phyloP scores from a whole-genome alignment of 2,329 filamentous ascomycete genomes.

The Endothia cerciana region DNA sequence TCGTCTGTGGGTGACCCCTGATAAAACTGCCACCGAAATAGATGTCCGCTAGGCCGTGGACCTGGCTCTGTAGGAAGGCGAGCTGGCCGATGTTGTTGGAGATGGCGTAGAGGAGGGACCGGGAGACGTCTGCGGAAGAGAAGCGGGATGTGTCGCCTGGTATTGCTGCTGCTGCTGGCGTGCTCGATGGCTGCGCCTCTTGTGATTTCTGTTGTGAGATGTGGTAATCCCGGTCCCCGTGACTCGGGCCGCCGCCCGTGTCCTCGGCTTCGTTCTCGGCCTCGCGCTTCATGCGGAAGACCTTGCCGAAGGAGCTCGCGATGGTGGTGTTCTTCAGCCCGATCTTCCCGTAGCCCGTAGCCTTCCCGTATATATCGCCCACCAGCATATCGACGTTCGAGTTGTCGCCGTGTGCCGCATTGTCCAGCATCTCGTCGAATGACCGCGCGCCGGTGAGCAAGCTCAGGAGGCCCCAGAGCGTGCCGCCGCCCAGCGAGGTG shows the following conservation, averaged over 20 bases:
- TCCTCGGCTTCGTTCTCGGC: conserved; percentile 82
- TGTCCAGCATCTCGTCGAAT: conserved; percentile 97
- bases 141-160: conserved; percentile 54
- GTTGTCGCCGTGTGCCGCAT: conserved; percentile 92
- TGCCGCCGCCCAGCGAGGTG: conserved; percentile 94
- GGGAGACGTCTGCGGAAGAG: conserved; percentile 80
- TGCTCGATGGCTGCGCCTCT: conserved; percentile 32
- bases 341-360: conserved; percentile 87
- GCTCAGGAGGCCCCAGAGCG: conserved; percentile 91
- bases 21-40: conserved; percentile 99
- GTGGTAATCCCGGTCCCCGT: conserved; percentile 50
- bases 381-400: conserved; percentile 93
- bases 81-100: conserved; percentile 99
- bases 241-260: conserved; percentile 59
- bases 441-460: conserved; percentile 89
- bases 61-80: conserved; percentile 94
- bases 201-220: conserved; percentile 29
- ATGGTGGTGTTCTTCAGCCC: conserved; percentile 95
- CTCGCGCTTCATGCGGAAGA: conserved; percentile 88
- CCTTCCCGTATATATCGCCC: conserved; percentile 89
- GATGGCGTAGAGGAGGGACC: conserved; percentile 91
- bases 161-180: conserved; percentile 24
- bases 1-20: conserved; percentile 92
- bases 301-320: conserved; percentile 94
- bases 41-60: conserved; percentile 87